These are phyloP conservation scores for Exophiala sp. DNA, from an alignment of 2,329 filamentous ascomycete genomes.

Conservation along the genomic window DNA sequence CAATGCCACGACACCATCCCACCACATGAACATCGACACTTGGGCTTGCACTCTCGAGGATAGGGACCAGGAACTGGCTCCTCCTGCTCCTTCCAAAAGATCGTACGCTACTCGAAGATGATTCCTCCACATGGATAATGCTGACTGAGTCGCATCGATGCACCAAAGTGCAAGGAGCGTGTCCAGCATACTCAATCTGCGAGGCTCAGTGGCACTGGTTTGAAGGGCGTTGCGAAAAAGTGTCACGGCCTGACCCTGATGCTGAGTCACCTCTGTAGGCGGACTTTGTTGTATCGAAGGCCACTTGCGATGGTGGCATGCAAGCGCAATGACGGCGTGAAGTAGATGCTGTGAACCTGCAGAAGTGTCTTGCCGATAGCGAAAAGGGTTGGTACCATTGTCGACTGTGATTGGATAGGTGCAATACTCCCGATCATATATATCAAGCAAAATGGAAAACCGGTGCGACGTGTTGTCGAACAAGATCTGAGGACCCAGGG, in stretches of 20 bases:
- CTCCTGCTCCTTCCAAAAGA: not conserved
- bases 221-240: not conserved
- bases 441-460: not conserved
- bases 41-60: not conserved
- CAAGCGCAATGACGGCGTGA: slow-evolving; percentile 1
- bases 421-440: not conserved
- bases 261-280: not conserved
- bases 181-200: not conserved
- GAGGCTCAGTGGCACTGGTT: not conserved
- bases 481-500: not conserved
- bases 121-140: not conserved
- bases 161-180: not conserved
- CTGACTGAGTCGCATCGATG: not conserved
- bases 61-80: not conserved
- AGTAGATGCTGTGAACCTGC: not conserved
- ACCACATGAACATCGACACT: not conserved
- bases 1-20: slow-evolving; percentile 1
- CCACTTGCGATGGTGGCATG: not conserved
- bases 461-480: not conserved
- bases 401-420: not conserved
- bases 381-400: not conserved
- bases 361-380: not conserved
- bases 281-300: not conserved
- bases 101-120: not conserved
- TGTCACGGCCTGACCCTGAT: not conserved